A percentile compares a stretch with the other conserved stretches of the same genome.
Evolutionary conservation across 2,329 filamentous ascomycete species (phyloP).

Genomic region (Fusarium tanahbumbuense): DNA sequence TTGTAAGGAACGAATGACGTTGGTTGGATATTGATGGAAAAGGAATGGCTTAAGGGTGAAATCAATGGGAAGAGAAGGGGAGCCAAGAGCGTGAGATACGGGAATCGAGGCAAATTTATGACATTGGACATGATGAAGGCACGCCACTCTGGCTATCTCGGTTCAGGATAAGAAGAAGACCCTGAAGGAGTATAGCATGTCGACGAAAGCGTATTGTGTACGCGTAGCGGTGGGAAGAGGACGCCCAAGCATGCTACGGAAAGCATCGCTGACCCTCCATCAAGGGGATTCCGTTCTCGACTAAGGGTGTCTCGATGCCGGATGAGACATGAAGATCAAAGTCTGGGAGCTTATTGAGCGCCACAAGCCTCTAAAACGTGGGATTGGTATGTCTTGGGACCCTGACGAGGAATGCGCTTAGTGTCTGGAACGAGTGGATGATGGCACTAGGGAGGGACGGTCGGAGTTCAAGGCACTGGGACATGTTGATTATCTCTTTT

Average conservation of each 20-base stretch:
- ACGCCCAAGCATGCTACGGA: conserved; percentile 19
- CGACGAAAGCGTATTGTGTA: conserved; percentile 30
- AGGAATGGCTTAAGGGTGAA: conserved; percentile 27
- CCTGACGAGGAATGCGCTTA: conserved; percentile 32
- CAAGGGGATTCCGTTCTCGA: conserved; percentile 24
- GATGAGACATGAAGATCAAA: conserved; percentile 13
- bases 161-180: not conserved
- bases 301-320: conserved; percentile 9
- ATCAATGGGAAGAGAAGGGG: conserved; percentile 14
- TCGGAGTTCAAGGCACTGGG: conserved; percentile 11
- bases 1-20: conserved; percentile 28
- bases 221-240: conserved; percentile 9
- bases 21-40: conserved; percentile 14
- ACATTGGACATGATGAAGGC: conserved; percentile 13
- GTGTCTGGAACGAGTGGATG: conserved; percentile 25
- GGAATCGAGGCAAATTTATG: conserved; percentile 33
- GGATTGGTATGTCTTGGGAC: conserved; percentile 34
- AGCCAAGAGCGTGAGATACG: conserved; percentile 13
- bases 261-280: conserved; percentile 27
- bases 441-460: conserved; percentile 11
- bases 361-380: conserved; percentile 33
- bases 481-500: conserved; percentile 8
- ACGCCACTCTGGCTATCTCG: conserved; percentile 14
- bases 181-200: conserved; percentile 17
- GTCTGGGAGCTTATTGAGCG: conserved; percentile 10